Evolutionary conservation across 371 early-diverging fungal genomes (phyloP), one percentile per base, ranked within the genome.

Genomic region (Mucor piriformis): DNA sequence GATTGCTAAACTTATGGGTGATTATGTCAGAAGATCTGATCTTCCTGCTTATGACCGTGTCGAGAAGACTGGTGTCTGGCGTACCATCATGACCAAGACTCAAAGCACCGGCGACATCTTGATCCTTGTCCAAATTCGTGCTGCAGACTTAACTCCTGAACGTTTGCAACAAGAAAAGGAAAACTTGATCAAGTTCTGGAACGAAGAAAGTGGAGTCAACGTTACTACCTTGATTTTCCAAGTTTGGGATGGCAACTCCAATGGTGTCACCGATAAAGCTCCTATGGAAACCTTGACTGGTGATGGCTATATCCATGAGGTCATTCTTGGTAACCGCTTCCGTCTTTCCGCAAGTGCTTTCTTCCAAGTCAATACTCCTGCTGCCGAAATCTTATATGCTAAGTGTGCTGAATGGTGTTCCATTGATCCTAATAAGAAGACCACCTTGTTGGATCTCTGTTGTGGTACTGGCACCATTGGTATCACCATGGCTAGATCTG

Each of bases 381-480:
- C 86, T n/a, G 81, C 91, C 20, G 87, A 90, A 61, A 29, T 79
- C 3, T 61, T 91, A 38, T 89, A 88, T 64, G 54, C 70, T 54
- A 65, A 66, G 37, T 73, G 72, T 50, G 64, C 71, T 18, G 68
- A 71, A 38, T 67, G 79, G 71, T 60, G 67, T 50, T 54, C 53
- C 25, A 53, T 76, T 48, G 69, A 66, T 50, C 44, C 50, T 11
- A 50, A 21, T 10, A 75, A 76, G 33, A 60, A 63, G 43, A 59
- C 64, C 12, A 67, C 67, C 15, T 66, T 90, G 16, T 70, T 90
- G 6, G 92, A 92, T 67, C 65, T 93, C 18, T 92, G 92, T 73
- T 92, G 92, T 70, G 94, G 94, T 15, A 90, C 92, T 2, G 94
- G 92, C 34, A 89, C 89, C 10, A 92, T 93, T 61, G 92, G 94